A percentile compares a stretch with the other conserved stretches of the same genome.
phyloP scores from a whole-genome alignment of 441 rosid species.

The Iberis amara region DNA sequence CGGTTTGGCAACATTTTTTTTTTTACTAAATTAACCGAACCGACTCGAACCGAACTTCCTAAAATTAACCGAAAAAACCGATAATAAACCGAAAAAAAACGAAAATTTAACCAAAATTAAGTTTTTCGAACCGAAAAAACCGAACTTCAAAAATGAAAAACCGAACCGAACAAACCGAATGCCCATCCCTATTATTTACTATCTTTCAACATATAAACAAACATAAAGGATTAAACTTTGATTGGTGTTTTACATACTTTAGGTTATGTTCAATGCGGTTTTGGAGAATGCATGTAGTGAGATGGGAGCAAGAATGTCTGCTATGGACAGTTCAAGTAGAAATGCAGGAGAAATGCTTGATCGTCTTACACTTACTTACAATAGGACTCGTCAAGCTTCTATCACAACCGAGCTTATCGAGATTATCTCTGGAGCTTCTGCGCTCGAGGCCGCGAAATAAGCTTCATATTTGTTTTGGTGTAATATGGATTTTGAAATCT shows the following conservation, averaged over 20 bases:
- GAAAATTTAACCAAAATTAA: no score
- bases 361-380: slow-evolving; percentile 83
- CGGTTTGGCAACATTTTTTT: no score
- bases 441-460: slow-evolving; percentile 47
- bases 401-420: slow-evolving; percentile 91
- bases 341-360: slow-evolving; percentile 98
- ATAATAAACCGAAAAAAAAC: no score
- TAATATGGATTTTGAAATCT: no score
- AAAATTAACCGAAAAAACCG: no score
- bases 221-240: not conserved
- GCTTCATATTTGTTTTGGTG: slow-evolving; percentile 27
- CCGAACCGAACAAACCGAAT: no score
- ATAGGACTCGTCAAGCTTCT: slow-evolving; percentile 98
- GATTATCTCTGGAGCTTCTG: slow-evolving; percentile 93
- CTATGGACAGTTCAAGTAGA: slow-evolving; percentile 97
- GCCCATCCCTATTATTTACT: no score
- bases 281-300: slow-evolving; percentile 95
- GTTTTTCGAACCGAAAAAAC: no score
- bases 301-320: slow-evolving; percentile 96
- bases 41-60: no score
- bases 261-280: slow-evolving; percentile 83
- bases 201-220: not conserved
- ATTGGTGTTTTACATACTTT: not conserved
- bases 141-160: no score
- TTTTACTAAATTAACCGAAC: no score